Conservation (phyloP, 306 rosid genomes). For the Cucurbita moschata region DNA sequence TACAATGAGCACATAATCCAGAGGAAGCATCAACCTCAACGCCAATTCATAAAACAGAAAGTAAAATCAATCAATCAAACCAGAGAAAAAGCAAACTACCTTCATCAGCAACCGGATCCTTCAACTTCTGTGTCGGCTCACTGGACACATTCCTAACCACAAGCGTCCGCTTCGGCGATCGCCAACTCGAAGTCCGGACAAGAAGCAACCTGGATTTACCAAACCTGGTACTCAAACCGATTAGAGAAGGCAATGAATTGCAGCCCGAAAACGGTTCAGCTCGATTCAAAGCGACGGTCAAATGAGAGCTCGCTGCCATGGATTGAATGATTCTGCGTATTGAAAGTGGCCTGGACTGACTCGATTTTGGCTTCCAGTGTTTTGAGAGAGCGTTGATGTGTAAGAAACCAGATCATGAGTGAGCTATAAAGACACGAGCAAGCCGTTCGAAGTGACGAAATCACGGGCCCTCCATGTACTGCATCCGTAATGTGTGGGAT, state of each 20-base stretch:
- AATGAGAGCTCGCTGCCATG: constrained; percentile 55
- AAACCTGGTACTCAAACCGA: constrained; percentile 20
- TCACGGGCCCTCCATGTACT: too few species aligned
- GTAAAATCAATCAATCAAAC: not conserved
- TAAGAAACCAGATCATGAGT: too few species aligned
- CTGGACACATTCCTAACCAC: constrained; percentile 34
- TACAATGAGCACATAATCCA: not conserved
- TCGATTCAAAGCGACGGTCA: constrained; percentile 23
- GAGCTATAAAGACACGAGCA: too few species aligned
- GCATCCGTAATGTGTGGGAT: too few species aligned
- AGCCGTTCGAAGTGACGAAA: too few species aligned
- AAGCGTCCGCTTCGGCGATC: constrained; percentile 18
- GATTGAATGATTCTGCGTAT: not conserved
- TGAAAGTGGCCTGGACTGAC: too few species aligned
- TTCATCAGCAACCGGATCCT: constrained; percentile 33
- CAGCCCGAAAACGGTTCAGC: constrained; percentile 21
- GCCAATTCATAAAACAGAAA: not conserved
- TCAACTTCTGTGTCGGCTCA: constrained; percentile 28
- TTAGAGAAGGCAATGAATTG: constrained; percentile 24
- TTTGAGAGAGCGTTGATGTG: not conserved
- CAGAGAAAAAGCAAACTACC: constrained; percentile 21
- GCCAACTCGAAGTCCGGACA: constrained; percentile 16
- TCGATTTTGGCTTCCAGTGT: too few species aligned
- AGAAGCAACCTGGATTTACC: constrained; percentile 29
- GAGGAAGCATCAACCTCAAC: not conserved